Base-by-base conservation (phyloP, 495 filamentous ascomycete species). In the Tetracladium setigerum region DNA sequence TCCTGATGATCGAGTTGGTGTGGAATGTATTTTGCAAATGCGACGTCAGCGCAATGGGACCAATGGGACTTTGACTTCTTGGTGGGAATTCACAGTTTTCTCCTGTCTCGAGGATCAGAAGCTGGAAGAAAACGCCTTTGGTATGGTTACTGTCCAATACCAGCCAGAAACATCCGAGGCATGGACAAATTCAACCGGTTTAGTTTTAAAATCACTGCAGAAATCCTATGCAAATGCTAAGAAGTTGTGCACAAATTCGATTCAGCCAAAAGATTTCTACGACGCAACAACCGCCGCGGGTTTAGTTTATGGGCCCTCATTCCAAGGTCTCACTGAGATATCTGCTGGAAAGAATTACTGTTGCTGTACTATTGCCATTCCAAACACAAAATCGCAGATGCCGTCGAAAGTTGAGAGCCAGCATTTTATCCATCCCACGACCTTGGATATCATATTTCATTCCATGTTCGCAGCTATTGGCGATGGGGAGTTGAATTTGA, bases 401-500 rank as follows among this genome's bases (percentile, higher is more conserved):
- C 70, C 71, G 1, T 47, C 37, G n/a, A 44, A 63, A 12, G 67
- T 66, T 45, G 60, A 69, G 41, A 61, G 62, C 33, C 55, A 61
- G 3, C 68, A 69, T 48, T 37, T 70, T 4, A 57, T 74, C 8
- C 69, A 74, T 43, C 69, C 71, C 10, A 57, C 63, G 7, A 70
- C 65, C 15, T 52, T 74, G 3, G 66, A 68, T 37, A 24, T 38
- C 36, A 38, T 52, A 1, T 41, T 48, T 14, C 53, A 56, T 18
- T 51, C 32, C n/a, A n/a, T n/a, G n/a, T n/a, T n/a, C n/a, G n/a
- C n/a, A n/a, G n/a, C n/a, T n/a, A n/a, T n/a, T n/a, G n/a, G n/a
- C n/a, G n/a, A n/a, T n/a, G n/a, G n/a, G n/a, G n/a, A n/a, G n/a
- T n/a, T n/a, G n/a, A n/a, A n/a, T n/a, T n/a, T n/a, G n/a, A n/a